Base-by-base conservation (phyloP, 78 protist species). In the Protostelium mycophagum region DNA sequence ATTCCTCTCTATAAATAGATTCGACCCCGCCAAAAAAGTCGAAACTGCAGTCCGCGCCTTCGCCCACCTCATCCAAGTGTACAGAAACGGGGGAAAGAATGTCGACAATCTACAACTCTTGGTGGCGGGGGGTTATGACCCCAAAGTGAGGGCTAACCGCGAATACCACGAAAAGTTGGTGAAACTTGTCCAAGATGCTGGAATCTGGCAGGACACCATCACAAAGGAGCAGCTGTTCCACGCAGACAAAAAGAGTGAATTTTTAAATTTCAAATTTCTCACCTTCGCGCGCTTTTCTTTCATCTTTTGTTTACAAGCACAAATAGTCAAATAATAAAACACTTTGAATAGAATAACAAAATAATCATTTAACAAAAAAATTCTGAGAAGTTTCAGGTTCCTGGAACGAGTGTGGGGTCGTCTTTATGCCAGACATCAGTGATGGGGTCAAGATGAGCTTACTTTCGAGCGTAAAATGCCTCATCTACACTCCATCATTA, bases 401-500 rank as follows among this genome's bases (percentile, higher is more conserved):
- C 34, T 36, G 87, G 84, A 88, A 25, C 34, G 10, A 31, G 16
- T 38, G 35, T 39, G 35, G 35, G 89, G 85, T 88, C 34, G 38
- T 51, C 83, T 83, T 83, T 34, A 28, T 88, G 1, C 85, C 85
- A 28, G 83, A 88, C 86, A 34, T 88, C 37, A 39, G 36, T 31
- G 88, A 23, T 34, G 88, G 1, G 37, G 9, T 35, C 37, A 28
- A 85, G 73, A 88, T 51, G 37, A 29, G 1, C 28, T 38, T 95
- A 28, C 91, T 95, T 28, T 84, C 84, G 29, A 38, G 91, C 85
- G 39, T 90, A 84, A 37, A 28, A 35, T 90, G 95, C 51, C 90
- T 98, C 35, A 88, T 98, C 36, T 99, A 98, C 93, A 98, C 99
- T 28, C 99, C 99, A 0, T 34, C 92, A 5, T 38, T 35, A 38